These are phyloP conservation scores for Trichoderma endophyticum DNA, from an alignment of 2,329 filamentous ascomycete genomes.

Conservation along the genomic window DNA sequence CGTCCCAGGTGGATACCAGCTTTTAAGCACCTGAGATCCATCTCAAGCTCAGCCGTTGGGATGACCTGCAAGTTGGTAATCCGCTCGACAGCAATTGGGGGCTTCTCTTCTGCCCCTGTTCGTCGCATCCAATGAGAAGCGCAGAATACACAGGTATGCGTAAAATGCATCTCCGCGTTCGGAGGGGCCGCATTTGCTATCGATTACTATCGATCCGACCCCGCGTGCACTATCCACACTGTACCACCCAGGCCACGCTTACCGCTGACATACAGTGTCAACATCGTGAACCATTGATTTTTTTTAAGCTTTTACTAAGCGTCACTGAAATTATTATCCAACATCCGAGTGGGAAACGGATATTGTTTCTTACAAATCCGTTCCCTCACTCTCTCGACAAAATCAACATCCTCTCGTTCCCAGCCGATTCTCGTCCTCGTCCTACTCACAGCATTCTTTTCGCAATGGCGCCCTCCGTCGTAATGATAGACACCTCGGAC, in stretches of 20 bases:
- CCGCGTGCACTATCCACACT: neutral
- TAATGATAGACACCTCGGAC: conserved; percentile 54
- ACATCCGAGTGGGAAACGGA: neutral
- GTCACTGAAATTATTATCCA: conserved; percentile 7
- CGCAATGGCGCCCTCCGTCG: conserved; percentile 50
- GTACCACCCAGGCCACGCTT: neutral
- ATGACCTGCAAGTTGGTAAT: conserved; percentile 19
- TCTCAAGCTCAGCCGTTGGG: neutral
- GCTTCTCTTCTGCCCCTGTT: neutral
- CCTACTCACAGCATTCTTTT: neutral
- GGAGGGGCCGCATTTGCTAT: conserved; percentile 15
- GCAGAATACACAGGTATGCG: neutral
- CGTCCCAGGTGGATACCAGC: neutral
- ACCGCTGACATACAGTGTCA: neutral
- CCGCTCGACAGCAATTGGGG: neutral
- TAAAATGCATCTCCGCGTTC: conserved; percentile 16
- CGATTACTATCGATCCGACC: conserved; percentile 15
- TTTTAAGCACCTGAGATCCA: neutral
- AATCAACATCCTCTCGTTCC: neutral
- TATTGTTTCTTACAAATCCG: conserved; percentile 11
- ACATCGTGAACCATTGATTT: neutral
- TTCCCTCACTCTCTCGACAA: neutral
- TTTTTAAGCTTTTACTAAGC: conserved; percentile 17
- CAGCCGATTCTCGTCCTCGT: neutral
- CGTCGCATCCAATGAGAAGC: conserved; percentile 1